phyloP scores from a whole-genome alignment of 371 early-diverging fungal species.

The Mortierella sp. region DNA sequence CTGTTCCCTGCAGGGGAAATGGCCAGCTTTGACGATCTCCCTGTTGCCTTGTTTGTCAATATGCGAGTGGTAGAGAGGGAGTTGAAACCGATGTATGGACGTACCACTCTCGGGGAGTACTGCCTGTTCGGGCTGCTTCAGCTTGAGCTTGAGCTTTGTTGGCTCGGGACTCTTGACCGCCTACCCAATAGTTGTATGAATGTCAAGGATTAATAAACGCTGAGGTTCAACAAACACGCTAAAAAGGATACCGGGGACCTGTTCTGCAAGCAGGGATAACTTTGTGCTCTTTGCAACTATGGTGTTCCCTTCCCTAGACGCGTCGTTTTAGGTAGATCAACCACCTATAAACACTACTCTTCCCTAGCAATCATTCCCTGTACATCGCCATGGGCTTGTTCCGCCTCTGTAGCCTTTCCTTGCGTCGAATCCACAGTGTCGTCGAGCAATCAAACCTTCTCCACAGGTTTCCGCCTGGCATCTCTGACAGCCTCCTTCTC shows the following conservation, averaged over 20 bases:
- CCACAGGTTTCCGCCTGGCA: not conserved
- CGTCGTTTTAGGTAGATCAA: conserved; percentile 11
- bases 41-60: not conserved
- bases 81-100: not conserved
- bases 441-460: not conserved
- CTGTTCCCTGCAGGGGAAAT: not conserved
- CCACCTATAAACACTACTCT: not conserved
- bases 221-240: not conserved
- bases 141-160: conserved; percentile 46
- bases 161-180: conserved; percentile 36
- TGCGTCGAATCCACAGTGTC: not conserved
- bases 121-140: conserved; percentile 52
- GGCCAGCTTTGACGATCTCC: not conserved
- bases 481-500: not conserved
- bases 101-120: conserved; percentile 42
- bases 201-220: conserved; percentile 5
- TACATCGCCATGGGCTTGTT: not conserved
- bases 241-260: not conserved
- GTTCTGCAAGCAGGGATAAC: not conserved
- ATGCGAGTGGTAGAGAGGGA: not conserved
- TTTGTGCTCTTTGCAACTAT: not conserved
- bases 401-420: not conserved
- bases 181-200: conserved; percentile 11
- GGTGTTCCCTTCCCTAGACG: conserved; percentile 1
- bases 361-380: conserved; percentile 3